phyloP scores from a whole-genome alignment of 495 filamentous ascomycete genomes.

The Aspergillus haitiensis region DNA sequence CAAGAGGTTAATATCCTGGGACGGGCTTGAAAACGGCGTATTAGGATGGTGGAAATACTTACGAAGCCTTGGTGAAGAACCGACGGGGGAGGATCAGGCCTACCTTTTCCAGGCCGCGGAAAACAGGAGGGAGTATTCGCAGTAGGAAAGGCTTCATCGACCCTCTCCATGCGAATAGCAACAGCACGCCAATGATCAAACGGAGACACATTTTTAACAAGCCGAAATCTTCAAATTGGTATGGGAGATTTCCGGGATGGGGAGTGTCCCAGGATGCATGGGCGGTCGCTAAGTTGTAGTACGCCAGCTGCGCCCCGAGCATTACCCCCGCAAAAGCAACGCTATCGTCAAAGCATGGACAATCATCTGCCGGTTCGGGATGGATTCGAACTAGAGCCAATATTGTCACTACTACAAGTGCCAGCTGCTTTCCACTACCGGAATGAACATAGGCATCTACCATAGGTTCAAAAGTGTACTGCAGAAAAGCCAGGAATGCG shows the following conservation, averaged over 20 bases:
- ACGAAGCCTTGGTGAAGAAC: slow-evolving; percentile 86
- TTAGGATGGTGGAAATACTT: slow-evolving; percentile 26
- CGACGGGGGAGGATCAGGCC: slow-evolving; percentile 77
- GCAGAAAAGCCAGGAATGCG: slow-evolving; percentile 62
- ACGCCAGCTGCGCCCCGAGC: slow-evolving; percentile 74
- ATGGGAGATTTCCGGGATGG: slow-evolving; percentile 63
- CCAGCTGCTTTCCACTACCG: slow-evolving; percentile 52
- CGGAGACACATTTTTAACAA: slow-evolving; percentile 60
- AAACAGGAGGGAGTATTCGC: slow-evolving; percentile 75
- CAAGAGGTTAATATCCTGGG: not conserved
- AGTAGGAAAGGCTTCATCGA: slow-evolving; percentile 81
- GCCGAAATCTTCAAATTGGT: slow-evolving; percentile 61
- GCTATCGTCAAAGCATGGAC: slow-evolving; percentile 96
- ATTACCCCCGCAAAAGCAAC: slow-evolving; percentile 89
- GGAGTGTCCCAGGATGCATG: slow-evolving; percentile 56
- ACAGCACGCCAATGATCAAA: slow-evolving; percentile 72
- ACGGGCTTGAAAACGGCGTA: not conserved
- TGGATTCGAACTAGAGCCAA: slow-evolving; percentile 81
- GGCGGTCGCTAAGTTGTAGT: slow-evolving; percentile 72
- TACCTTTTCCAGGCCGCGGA: slow-evolving; percentile 76
- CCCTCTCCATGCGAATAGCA: slow-evolving; percentile 88
- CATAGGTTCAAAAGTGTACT: slow-evolving; percentile 66
- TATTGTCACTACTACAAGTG: slow-evolving; percentile 62
- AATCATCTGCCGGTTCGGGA: slow-evolving; percentile 94
- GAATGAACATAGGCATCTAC: slow-evolving; percentile 65